phyloP scores from a whole-genome alignment of 2,329 filamentous ascomycete genomes.

The Hortaea sp. region DNA sequence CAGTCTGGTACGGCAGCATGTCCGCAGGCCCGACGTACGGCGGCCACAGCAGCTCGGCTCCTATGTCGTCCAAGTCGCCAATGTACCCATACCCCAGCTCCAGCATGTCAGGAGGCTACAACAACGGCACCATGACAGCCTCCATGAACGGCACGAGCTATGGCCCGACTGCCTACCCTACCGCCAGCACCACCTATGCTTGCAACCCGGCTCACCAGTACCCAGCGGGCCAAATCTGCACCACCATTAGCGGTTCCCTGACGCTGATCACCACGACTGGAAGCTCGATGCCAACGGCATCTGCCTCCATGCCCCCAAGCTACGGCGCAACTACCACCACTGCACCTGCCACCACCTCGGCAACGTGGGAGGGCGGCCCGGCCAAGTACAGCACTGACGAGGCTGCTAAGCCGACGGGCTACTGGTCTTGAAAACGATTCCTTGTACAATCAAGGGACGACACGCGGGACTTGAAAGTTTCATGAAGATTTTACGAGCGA shows the following conservation, averaged over 20 bases:
- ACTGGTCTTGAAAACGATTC: background rate
- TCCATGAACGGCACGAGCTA: background rate
- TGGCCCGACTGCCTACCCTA: background rate
- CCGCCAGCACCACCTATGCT: background rate
- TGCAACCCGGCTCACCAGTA: background rate
- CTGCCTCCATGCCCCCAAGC: too few relatives aligned
- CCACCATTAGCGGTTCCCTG: background rate
- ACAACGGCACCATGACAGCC: background rate
- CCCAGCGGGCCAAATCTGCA: background rate
- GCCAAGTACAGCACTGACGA: background rate
- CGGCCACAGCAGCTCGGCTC: background rate
- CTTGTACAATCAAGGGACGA: background rate
- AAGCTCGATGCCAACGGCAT: too few relatives aligned
- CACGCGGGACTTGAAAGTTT: background rate
- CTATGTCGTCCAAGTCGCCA: background rate
- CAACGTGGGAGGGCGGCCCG: background rate
- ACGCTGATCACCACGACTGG: background rate
- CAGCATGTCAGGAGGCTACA: background rate
- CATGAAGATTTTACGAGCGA: background rate
- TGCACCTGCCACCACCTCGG: background rate
- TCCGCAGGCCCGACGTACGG: background rate
- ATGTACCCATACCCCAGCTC: background rate
- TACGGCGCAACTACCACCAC: too few relatives aligned
- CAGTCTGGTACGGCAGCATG: slow-evolving; percentile 1
- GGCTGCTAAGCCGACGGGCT: background rate